Conservation (phyloP, 192 early-diverging fungal species). For the Funneliformis geosporum region DNA sequence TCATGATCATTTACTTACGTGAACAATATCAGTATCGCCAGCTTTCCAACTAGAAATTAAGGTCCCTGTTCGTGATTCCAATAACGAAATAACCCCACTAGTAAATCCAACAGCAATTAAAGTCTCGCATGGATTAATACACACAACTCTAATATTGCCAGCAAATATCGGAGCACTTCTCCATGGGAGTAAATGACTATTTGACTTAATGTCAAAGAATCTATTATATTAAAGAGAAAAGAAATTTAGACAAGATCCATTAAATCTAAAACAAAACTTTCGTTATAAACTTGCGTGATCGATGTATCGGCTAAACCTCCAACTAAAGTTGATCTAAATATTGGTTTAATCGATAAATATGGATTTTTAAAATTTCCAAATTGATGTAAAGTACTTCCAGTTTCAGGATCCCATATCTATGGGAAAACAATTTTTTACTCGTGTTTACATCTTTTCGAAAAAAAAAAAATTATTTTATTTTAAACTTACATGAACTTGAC, state of each 20-base stretch:
- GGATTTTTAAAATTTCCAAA: slow-evolving; percentile 50
- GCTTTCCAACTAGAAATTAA: slow-evolving; percentile 59
- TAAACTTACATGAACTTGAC: slow-evolving; percentile 56
- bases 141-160: slow-evolving; percentile 38
- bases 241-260: slow-evolving; percentile 1
- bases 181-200: slow-evolving; percentile 43
- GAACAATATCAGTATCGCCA: slow-evolving; percentile 56
- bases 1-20: slow-evolving; percentile 38
- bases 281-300: slow-evolving; percentile 46
- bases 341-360: slow-evolving; percentile 51
- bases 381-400: slow-evolving; percentile 50
- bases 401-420: slow-evolving; percentile 62
- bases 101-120: slow-evolving; percentile 57
- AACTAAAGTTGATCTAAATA: slow-evolving; percentile 52
- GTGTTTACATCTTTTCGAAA: background rate
- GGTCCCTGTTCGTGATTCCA: slow-evolving; percentile 58
- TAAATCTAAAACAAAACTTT: slow-evolving; percentile 36
- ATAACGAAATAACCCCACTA: slow-evolving; percentile 52
- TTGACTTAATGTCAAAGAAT: slow-evolving; percentile 44
- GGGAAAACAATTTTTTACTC: background rate
- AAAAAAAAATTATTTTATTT: background rate
- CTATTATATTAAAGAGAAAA: slow-evolving; percentile 22
- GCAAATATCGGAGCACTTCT: slow-evolving; percentile 32
- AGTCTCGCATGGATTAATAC: slow-evolving; percentile 51
- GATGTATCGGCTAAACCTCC: slow-evolving; percentile 51